Percentiles rank a stretch among this genome's conserved stretches.
These are phyloP conservation scores for Penicillium frequentans DNA, from an alignment of 2,329 filamentous ascomycete species.

Conservation along the genomic window DNA sequence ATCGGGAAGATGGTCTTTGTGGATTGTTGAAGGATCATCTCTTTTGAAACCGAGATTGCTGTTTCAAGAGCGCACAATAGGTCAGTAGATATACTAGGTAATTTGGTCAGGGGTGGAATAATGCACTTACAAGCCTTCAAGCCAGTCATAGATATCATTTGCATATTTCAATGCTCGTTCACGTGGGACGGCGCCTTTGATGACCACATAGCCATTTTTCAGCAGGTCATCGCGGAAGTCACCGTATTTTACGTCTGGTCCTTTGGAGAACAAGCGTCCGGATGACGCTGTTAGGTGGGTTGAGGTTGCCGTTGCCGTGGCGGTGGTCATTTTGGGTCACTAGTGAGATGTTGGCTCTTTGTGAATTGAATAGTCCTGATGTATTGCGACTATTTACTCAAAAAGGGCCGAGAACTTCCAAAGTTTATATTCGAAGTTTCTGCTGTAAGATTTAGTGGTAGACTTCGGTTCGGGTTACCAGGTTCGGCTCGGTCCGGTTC, in stretches of 20 bases:
- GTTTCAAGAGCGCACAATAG: not conserved
- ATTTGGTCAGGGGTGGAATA: not conserved
- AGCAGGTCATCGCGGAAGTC: constrained; percentile 30
- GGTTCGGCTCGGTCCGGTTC: not conserved
- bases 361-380: not conserved
- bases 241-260: constrained; percentile 9
- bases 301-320: not conserved
- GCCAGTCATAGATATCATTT: constrained; percentile 20
- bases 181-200: constrained; percentile 47
- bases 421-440: not conserved
- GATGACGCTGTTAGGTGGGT: constrained; percentile 2
- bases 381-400: not conserved
- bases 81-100: not conserved
- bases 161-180: constrained; percentile 37
- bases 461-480: not conserved
- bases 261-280: constrained; percentile 13
- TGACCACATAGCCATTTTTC: constrained; percentile 46
- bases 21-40: constrained; percentile 34
- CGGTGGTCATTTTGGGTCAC: constrained; percentile 1
- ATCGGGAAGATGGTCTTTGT: constrained; percentile 33
- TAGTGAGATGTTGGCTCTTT: not conserved
- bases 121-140: constrained; percentile 24
- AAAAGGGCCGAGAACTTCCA: not conserved
- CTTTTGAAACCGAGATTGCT: constrained; percentile 38
- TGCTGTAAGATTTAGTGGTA: not conserved